Evolutionary conservation across 176 grass and related monocot genomes (phyloP).

Genomic region (Sorghum bicolor): Sorghum_bicolor_NCBIv3 NC_012878.2:53649501-53650000

Average conservation of each 20-base stretch:
- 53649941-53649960: not conserved
- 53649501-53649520: too few relatives aligned
- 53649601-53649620: not conserved
- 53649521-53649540: too few relatives aligned
- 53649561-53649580: not conserved
- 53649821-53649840: not conserved
- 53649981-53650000: not conserved
- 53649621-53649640: not conserved
- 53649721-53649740: not conserved
- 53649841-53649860: not conserved
- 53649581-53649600: not conserved
- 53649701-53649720: not conserved
- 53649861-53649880: not conserved
- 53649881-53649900: not conserved
- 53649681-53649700: not conserved
- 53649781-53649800: not conserved
- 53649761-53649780: not conserved
- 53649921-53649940: not conserved
- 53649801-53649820: not conserved
- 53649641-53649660: not conserved
- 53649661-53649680: not conserved
- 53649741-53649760: not conserved
- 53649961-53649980: not conserved
- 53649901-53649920: not conserved
- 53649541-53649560: not conserved